Base-by-base conservation (phyloP, 1,284 basidiomycete species). In the Hemileia vastatrix region DNA sequence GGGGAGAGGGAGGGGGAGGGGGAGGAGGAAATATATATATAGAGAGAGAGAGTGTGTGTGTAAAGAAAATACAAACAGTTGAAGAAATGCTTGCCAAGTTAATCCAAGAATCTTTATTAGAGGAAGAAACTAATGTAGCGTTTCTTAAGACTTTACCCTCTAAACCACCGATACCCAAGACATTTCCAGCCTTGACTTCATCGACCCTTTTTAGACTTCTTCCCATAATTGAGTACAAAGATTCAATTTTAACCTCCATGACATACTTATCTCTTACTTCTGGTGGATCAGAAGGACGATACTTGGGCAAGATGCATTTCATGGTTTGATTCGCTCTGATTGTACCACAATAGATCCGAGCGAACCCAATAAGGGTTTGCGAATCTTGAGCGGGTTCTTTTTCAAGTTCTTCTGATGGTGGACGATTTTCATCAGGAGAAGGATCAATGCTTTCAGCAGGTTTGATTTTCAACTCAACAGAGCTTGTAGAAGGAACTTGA, bases 201-300 rank as follows among this genome's bases (percentile, higher is more conserved):
- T 87, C 80, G 2, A 96, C 90, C 0, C 86, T 81, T 0, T 90
- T 83, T 18, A 99, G 81, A 72, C 97, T 93, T 44, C 90, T 81
- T 2, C 95, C 95, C 95, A 99, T 98, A 89, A 98, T 96, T 68
- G 88, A 85, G 78, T 97, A 99, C 59, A 99, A 77, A 4, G 85
- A 85, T 65, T 86, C 83, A 4, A 92, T 83, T 19, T 78, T 81
- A 15, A 86, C 81, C 6, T 79, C 76, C n/a, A 81, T 65, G 52
- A 92, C 70, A 72, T 88, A 83, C 66, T 83, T 83, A n/a, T 77
- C 78, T 76, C 74, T 73, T 19, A 50, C n/a, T 56, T 95, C 94
- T 32, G 78, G 77, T 1, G 81, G 81, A 3, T 89, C 78, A 1
- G 81, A 66, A n/a, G 82, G 72, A 70, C 86, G 83, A 79, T 91